Evolutionary conservation across 2,329 filamentous ascomycete genomes (phyloP).

Genomic region (Graphilbum fragrans): DNA sequence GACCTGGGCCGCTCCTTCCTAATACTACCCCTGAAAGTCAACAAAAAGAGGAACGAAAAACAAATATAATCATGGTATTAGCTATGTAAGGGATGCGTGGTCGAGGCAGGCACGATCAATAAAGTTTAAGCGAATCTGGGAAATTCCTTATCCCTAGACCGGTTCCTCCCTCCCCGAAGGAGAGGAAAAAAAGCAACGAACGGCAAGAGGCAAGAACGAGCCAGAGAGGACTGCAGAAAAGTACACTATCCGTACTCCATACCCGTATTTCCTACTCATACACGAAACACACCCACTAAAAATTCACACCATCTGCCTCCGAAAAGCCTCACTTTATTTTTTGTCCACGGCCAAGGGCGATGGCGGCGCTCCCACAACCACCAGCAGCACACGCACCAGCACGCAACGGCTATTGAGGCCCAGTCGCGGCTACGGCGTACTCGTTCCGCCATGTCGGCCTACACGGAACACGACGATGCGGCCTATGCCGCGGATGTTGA

Average conservation of each 20-base stretch:
- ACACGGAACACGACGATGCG: constrained; percentile 11
- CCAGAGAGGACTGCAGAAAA: no score
- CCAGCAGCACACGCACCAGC: not conserved
- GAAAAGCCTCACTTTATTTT: not conserved
- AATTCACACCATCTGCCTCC: not conserved
- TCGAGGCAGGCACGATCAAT: not conserved
- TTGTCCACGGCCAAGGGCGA: not conserved
- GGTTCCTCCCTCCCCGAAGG: not conserved
- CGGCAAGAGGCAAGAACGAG: not conserved
- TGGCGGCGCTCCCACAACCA: not conserved
- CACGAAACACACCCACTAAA: not conserved
- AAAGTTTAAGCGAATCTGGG: not conserved
- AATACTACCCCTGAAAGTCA: constrained; percentile 8
- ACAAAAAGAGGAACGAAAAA: constrained; percentile 7
- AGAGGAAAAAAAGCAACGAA: not conserved
- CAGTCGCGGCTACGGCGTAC: no score
- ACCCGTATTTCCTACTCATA: no score
- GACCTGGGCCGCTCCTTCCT: constrained; percentile 1
- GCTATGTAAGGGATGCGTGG: not conserved
- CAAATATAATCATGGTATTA: not conserved
- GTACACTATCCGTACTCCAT: no score
- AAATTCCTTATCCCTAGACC: not conserved
- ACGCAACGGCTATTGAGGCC: no score
- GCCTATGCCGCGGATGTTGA: constrained; percentile 14
- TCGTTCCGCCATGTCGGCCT: constrained; percentile 10